Evolutionary conservation across 352 stramenopile genomes (phyloP).

Genomic region (Hyaloperonospora brassicae): DNA sequence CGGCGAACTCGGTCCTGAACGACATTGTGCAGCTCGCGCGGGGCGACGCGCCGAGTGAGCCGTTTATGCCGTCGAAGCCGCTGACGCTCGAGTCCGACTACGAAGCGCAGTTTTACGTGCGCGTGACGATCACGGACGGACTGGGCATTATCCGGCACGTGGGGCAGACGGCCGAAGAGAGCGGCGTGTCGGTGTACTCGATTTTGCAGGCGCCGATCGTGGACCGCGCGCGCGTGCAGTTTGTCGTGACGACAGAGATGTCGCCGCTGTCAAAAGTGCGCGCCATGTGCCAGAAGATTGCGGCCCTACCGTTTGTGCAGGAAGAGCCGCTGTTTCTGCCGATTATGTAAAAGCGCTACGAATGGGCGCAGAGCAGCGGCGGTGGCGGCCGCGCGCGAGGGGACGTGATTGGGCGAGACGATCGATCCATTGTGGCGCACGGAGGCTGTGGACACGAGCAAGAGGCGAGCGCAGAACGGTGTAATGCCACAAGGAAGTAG

Average conservation of each 20-base stretch:
- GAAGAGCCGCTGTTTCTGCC: conserved; percentile 75
- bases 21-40: conserved; percentile 90
- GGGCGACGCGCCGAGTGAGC: conserved; percentile 82
- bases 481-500: no score
- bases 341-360: conserved; percentile 44
- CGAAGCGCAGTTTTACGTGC: conserved; percentile 90
- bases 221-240: conserved; percentile 89
- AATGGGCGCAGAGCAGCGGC: background rate
- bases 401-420: no score
- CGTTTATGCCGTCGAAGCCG: conserved; percentile 52
- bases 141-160: conserved; percentile 93
- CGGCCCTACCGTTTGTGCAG: conserved; percentile 80
- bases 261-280: conserved; percentile 83
- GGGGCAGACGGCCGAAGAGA: conserved; percentile 90
- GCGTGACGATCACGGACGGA: conserved; percentile 89
- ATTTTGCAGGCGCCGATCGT: conserved; percentile 94
- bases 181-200: conserved; percentile 94
- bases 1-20: conserved; percentile 93
- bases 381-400: background rate
- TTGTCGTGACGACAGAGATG: conserved; percentile 94
- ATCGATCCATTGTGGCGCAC: background rate
- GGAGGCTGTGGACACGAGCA: no score
- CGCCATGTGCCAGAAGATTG: conserved; percentile 85
- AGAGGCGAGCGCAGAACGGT: no score
- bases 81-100: conserved; percentile 88